These are phyloP conservation scores for Marvania coccoides DNA, from an alignment of 139 green algal species.

Conservation along the genomic window DNA sequence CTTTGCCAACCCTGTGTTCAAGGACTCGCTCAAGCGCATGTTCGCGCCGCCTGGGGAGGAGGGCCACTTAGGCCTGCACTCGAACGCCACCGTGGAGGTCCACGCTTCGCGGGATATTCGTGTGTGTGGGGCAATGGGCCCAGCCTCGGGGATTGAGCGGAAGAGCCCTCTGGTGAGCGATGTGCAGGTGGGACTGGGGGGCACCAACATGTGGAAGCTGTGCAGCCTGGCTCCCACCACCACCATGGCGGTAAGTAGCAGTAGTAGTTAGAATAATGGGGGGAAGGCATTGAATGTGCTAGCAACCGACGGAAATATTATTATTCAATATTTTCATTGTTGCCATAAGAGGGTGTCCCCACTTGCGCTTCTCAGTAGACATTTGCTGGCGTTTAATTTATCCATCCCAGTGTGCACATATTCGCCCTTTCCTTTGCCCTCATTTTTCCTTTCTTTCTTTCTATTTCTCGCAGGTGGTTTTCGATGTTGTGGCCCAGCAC, in stretches of 20 bases:
- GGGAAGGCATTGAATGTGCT: too few relatives aligned
- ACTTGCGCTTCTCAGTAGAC: too few relatives aligned
- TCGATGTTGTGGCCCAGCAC: conserved; percentile 67
- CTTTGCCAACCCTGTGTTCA: conserved; percentile 86
- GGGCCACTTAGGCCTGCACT: conserved; percentile 53
- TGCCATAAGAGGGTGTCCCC: too few relatives aligned
- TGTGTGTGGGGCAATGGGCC: conserved; percentile 73
- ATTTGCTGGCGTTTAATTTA: too few relatives aligned
- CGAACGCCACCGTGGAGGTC: conserved; percentile 75
- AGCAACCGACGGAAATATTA: too few relatives aligned
- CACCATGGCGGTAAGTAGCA: conserved; percentile 56
- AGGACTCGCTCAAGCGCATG: conserved; percentile 68
- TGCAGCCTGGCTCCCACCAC: conserved; percentile 65
- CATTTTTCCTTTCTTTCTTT: too few relatives aligned
- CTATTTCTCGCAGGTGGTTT: too few relatives aligned
- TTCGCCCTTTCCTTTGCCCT: too few relatives aligned
- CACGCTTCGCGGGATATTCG: conserved; percentile 60
- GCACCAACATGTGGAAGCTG: conserved; percentile 88
- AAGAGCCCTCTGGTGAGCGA: conserved; percentile 76
- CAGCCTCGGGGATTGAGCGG: conserved; percentile 67
- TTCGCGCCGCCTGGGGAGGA: conserved; percentile 57
- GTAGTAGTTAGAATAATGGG: too few relatives aligned
- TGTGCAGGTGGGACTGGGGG: conserved; percentile 74
- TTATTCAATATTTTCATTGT: too few relatives aligned
- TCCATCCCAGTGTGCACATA: too few relatives aligned